These are phyloP conservation scores for Neocucurbitaria cava DNA, from an alignment of 2,329 filamentous ascomycete species.

Conservation along the genomic window DNA sequence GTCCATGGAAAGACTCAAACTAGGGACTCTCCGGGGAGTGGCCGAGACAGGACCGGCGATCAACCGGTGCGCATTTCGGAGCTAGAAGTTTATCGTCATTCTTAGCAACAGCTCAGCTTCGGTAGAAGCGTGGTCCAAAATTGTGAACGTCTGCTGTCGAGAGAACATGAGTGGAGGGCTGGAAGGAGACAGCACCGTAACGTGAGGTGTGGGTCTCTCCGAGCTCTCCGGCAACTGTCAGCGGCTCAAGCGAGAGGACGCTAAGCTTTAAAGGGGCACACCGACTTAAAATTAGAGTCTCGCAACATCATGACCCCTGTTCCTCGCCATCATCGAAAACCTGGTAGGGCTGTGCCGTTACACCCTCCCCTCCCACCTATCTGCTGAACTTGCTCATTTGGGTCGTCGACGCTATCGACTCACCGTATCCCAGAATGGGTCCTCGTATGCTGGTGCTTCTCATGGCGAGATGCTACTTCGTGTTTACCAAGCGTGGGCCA, in stretches of 20 bases:
- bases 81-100: slow-evolving; percentile 8
- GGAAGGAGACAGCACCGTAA: slow-evolving; percentile 19
- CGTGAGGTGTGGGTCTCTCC: slow-evolving; percentile 17
- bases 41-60: background rate
- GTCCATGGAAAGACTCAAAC: background rate
- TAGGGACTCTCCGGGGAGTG: slow-evolving; percentile 1
- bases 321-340: slow-evolving; percentile 4
- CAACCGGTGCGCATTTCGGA: slow-evolving; percentile 15
- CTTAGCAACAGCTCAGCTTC: slow-evolving; percentile 11
- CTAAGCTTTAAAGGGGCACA: slow-evolving; percentile 11
- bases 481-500: slow-evolving; percentile 33
- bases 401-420: slow-evolving; percentile 40
- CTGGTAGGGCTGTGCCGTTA: slow-evolving; percentile 31
- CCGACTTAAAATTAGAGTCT: slow-evolving; percentile 20
- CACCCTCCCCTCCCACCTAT: slow-evolving; percentile 17
- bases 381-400: slow-evolving; percentile 23
- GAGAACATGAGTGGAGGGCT: slow-evolving; percentile 14
- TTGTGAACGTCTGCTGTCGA: slow-evolving; percentile 11
- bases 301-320: slow-evolving; percentile 3
- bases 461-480: slow-evolving; percentile 36
- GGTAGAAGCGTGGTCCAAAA: slow-evolving; percentile 17
- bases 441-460: slow-evolving; percentile 23
- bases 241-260: slow-evolving; percentile 1
- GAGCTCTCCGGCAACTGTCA: slow-evolving; percentile 5
- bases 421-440: slow-evolving; percentile 39